Evolutionary conservation across 306 rosid species (phyloP), one percentile per base, ranked within the genome.

Genomic region (Sicyos baderoa): DNA sequence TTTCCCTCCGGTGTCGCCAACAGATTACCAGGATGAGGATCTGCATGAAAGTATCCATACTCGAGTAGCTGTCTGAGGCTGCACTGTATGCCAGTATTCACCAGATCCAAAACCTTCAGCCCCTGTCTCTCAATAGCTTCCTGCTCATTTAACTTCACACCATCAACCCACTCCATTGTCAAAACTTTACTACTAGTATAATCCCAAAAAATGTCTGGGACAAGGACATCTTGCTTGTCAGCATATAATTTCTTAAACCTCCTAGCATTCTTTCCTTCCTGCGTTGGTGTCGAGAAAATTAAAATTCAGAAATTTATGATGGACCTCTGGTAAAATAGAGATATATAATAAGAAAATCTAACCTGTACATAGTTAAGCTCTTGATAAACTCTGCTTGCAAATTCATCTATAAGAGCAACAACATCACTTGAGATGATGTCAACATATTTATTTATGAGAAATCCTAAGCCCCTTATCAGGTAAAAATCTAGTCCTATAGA

Each of bases 21-120:
- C 59, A 92, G 98, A 82, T 92, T 92, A 79, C 97, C 98, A 65
- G 98, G 98, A 84, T 92, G 98, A 82, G 98, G 98, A 84, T 92
- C 98, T 21, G 98, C 98, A 75, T 92, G 98, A 79, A 92, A 92
- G 81, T 86, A 92, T 51, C 98, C 98, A 22, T 92, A 86, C 84
- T 92, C 96, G 50, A 92, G 96, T 48, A 92, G 81, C 75, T 89
- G 98, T 72, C 96, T 84, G 32, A 92, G 96, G 81, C 95, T 92
- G 85, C 98, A 92, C 45, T 92, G 98, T 57, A 89, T 86, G 49
- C 98, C 95, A 2, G 89, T 75, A 48, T 89, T 92, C 52, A 92
- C 95, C 6, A 89, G 80, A 82, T 92, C 96, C 79, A 89, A 77
- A 52, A 92, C 90, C 54, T 88, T 89, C 75, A 92, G 72, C 58